Percentiles rank a stretch among this genome's conserved stretches.
These are phyloP conservation scores for Collybia nuda DNA, from an alignment of 768 basidiomycete genomes.

Conservation along the genomic window DNA sequence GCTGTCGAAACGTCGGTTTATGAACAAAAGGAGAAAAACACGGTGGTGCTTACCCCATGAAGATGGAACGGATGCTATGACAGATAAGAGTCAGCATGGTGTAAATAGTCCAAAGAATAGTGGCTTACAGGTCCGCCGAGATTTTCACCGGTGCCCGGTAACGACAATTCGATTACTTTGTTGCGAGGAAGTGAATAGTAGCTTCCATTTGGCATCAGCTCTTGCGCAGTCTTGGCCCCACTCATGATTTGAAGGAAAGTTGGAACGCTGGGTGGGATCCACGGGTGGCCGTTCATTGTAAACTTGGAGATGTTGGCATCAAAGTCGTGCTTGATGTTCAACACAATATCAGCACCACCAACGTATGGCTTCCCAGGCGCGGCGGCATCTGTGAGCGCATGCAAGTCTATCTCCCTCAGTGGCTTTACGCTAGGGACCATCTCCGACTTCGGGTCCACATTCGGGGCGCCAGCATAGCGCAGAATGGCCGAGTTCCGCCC, in stretches of 20 bases:
- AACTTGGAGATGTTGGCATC: slow-evolving; percentile 10
- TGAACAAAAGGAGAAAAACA: not conserved
- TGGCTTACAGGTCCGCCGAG: not conserved
- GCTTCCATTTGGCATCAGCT: slow-evolving; percentile 36
- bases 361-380: slow-evolving; percentile 27
- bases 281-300: slow-evolving; percentile 28
- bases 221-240: slow-evolving; percentile 34
- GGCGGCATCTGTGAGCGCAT: not conserved
- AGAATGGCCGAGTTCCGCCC: slow-evolving; percentile 50
- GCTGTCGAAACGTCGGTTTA: slow-evolving; percentile 16
- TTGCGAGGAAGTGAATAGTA: slow-evolving; percentile 42
- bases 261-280: slow-evolving; percentile 36
- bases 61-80: slow-evolving; percentile 25
- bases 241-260: slow-evolving; percentile 46
- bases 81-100: not conserved
- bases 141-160: slow-evolving; percentile 17
- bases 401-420: not conserved
- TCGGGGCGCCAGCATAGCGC: slow-evolving; percentile 44
- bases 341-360: not conserved
- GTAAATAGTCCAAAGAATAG: slow-evolving; percentile 15
- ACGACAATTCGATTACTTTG: slow-evolving; percentile 43
- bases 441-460: slow-evolving; percentile 32
- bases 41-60: slow-evolving; percentile 21
- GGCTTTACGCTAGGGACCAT: not conserved
- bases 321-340: not conserved